Percentiles rank a stretch among this genome's conserved stretches.
Evolutionary conservation across 768 basidiomycete genomes (phyloP).

Genomic region (Mrakia blollopis): DNA sequence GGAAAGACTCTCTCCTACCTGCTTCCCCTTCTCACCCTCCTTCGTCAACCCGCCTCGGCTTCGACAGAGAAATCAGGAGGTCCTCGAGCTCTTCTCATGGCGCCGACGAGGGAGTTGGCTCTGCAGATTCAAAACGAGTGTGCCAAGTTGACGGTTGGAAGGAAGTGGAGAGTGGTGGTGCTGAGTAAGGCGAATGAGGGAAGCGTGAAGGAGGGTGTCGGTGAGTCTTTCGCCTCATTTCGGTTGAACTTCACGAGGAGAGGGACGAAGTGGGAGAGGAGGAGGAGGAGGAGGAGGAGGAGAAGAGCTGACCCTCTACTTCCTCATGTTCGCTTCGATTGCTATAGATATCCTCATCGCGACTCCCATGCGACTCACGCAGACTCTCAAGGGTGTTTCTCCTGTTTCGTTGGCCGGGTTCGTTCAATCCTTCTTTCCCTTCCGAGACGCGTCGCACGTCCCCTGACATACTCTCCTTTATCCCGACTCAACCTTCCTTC

Average conservation of each 20-base stretch:
- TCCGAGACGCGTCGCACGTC: neutral
- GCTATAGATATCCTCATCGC: conserved; percentile 77
- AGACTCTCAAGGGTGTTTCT: conserved; percentile 59
- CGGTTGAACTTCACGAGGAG: neutral
- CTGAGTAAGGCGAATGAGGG: conserved; percentile 87
- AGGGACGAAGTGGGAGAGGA: neutral
- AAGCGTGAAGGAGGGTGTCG: conserved; percentile 50
- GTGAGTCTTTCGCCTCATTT: neutral
- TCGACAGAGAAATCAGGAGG: conserved; percentile 36
- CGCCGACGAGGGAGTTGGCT: conserved; percentile 92
- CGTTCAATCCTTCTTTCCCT: conserved; percentile 16
- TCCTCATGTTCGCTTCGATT: neutral
- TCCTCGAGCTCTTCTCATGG: conserved; percentile 67
- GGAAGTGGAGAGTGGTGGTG: conserved; percentile 74
- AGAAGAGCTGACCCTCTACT: neutral
- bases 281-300: neutral
- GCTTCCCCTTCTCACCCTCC: conserved; percentile 62
- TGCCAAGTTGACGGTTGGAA: conserved; percentile 68
- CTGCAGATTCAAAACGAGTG: conserved; percentile 93
- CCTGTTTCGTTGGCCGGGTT: conserved; percentile 36
- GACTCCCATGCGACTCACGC: conserved; percentile 83
- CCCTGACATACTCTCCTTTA: neutral
- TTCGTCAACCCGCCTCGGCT: conserved; percentile 38
- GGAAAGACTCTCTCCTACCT: conserved; percentile 95
- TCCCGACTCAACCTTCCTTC: neutral